Base-by-base conservation (phyloP, 768 basidiomycete genomes). In the Megacollybia marginata region DNA sequence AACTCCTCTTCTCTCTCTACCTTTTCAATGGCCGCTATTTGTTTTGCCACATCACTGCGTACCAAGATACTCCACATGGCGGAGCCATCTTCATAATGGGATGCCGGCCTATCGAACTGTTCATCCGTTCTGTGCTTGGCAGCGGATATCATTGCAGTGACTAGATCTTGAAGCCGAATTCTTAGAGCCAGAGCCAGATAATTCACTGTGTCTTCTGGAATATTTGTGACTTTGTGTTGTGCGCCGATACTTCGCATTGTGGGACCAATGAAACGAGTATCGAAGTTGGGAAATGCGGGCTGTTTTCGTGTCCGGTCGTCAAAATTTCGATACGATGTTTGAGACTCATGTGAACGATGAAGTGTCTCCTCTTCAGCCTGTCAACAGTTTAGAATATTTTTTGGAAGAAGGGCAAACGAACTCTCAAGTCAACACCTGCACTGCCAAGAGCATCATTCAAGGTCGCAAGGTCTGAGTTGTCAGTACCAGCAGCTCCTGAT, bases 281-380 rank as follows among this genome's bases (percentile, higher is more conserved):
- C 83, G 52, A 94, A 87, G 32, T 80, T 70, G 4, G 88, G 84
- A 28, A 72, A 80, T 1, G 65, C 60, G 2, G 88, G 82, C 60
- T 92, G 89, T 60, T 87, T 90, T 44, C 79, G 79, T 3, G 84
- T 78, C 11, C 90, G 84, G 66, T 92, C 91, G 63, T 88, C 85
- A 57, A 79, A 83, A 1, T 78, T 65, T 11, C 85, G 79, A 59
- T 82, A 85, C 15, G 77, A 52, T 42, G 79, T 76, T 54, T 81
- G 83, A 42, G 74, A 75, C 51, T 83, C 79, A 49, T 82, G 74
- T 3, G 74, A 69, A 36, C 85, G 74, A 55, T 90, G 87, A 5
- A 92, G 67, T 4, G 78, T 74, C 62, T 92, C 91, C 68, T 92
- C 90, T 64, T 92, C 91, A 0, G 91, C 91, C 88, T 92, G 13